Conservation (phyloP, 257 asterid genomes). For the Anisodus tanguticus region DNA sequence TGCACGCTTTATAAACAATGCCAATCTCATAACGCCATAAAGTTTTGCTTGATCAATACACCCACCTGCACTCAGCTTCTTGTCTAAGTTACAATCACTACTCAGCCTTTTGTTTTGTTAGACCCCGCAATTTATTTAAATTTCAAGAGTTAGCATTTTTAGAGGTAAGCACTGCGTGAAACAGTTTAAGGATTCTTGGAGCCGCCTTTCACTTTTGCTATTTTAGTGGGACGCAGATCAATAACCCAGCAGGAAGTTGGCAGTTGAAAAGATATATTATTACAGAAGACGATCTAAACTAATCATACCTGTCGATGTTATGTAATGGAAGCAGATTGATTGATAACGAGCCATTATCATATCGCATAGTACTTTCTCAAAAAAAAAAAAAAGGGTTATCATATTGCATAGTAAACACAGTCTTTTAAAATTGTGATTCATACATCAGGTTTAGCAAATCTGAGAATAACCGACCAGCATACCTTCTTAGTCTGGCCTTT, state of each 20-base stretch:
- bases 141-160: neutral
- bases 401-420: neutral
- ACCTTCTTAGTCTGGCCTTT: slow-evolving; percentile 96
- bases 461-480: slow-evolving; percentile 1
- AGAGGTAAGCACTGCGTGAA: neutral
- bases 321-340: neutral
- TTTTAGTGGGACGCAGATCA: neutral
- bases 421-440: neutral
- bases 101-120: neutral
- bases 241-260: neutral
- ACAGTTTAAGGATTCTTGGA: neutral
- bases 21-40: neutral
- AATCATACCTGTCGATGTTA: neutral
- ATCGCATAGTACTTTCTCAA: neutral
- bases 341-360: slow-evolving; percentile 3
- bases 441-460: neutral
- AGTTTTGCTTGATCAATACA: neutral
- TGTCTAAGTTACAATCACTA: neutral
- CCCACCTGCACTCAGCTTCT: neutral
- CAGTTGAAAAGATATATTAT: neutral
- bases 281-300: neutral
- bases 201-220: neutral
- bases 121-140: neutral
- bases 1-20: neutral
- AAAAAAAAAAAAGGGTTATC: neutral